Base-by-base conservation (phyloP, 192 early-diverging fungal species). In the Rhizophlyctis rosea region DNA sequence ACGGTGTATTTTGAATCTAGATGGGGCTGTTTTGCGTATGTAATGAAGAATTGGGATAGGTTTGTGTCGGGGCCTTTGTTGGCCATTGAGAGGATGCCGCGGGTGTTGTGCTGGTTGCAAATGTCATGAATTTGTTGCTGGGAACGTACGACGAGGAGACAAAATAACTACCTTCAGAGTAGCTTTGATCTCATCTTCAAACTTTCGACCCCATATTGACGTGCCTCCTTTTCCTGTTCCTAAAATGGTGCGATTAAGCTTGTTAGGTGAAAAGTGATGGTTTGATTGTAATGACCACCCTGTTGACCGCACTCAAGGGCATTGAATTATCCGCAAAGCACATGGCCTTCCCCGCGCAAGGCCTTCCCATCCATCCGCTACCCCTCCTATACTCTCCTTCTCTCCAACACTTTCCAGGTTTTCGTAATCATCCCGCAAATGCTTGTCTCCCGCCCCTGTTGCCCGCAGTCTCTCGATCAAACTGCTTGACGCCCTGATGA, bases 11-110 rank as follows among this genome's bases (percentile, higher is more conserved):
- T 98, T 51, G 84, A 80, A 57, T 98, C 94, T 18, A 98, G 72
- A 68, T 91, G 90, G 21, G 91, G 83, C 60, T 93, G 91, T 50
- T 90, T 89, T 29, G 72, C 85, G 54, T 93, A 95, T 0, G 90
- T 91, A 50, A 97, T 97, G 67, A 96, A 97, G 76, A 80, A 80
- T 34, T 71, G 66, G 14, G 70, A 74, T 2, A 54, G 87, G 56
- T 95, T 95, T 27, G 91, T 93, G 51, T 96, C 80, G 0, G 91
- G 87, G 4, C 91, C 92, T 13, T 87, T 87, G 64, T 92, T 96
- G 27, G 94, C 94, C 94, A 96, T 96, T 16, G 89, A 90, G 3
- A 96, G 88, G 0, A 90, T 89, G 16, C 92, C 92, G 7, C 91
- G 82, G 3, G 85, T 81, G 68, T 92, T 91, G 65, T 96, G 94